Evolutionary conservation across 495 filamentous ascomycete species (phyloP).

Genomic region (Annulohypoxylon moriforme): DNA sequence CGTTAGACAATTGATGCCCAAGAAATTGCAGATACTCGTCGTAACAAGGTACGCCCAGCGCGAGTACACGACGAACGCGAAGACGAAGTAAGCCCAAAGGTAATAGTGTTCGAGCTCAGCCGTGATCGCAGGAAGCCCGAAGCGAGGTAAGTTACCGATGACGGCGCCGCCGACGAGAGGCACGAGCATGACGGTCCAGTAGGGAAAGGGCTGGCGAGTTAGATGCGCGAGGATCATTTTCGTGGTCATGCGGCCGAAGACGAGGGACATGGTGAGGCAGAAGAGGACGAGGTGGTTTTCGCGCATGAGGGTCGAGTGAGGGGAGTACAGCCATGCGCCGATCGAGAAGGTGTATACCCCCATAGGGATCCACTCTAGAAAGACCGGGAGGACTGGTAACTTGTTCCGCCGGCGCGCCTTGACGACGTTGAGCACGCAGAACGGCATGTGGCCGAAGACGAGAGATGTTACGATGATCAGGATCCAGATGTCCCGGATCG

Average conservation of each 20-base stretch:
- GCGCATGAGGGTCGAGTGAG: constrained; percentile 78
- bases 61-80: constrained; percentile 85
- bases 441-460: constrained; percentile 83
- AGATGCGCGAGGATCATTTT: constrained; percentile 99
- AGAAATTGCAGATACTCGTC: constrained; percentile 87
- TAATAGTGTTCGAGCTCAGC: constrained; percentile 79
- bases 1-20: constrained; percentile 93
- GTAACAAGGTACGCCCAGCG: constrained; percentile 94
- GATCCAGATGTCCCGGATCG: constrained; percentile 89
- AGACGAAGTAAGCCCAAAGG: constrained; percentile 82
- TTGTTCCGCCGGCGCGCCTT: constrained; percentile 76
- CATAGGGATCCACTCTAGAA: constrained; percentile 96
- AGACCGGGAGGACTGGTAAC: constrained; percentile 83
- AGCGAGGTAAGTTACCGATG: constrained; percentile 80
- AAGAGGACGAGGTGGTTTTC: constrained; percentile 92
- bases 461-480: constrained; percentile 77
- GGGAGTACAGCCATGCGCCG: constrained; percentile 86
- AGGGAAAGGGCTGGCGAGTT: constrained; percentile 92
- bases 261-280: constrained; percentile 92
- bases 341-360: constrained; percentile 77
- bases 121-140: constrained; percentile 74
- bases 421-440: constrained; percentile 82
- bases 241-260: constrained; percentile 99
- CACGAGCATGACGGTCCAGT: constrained; percentile 90
- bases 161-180: constrained; percentile 87